phyloP scores from a whole-genome alignment of 768 basidiomycete genomes.

The Cystofilobasidium bisporidii region DNA sequence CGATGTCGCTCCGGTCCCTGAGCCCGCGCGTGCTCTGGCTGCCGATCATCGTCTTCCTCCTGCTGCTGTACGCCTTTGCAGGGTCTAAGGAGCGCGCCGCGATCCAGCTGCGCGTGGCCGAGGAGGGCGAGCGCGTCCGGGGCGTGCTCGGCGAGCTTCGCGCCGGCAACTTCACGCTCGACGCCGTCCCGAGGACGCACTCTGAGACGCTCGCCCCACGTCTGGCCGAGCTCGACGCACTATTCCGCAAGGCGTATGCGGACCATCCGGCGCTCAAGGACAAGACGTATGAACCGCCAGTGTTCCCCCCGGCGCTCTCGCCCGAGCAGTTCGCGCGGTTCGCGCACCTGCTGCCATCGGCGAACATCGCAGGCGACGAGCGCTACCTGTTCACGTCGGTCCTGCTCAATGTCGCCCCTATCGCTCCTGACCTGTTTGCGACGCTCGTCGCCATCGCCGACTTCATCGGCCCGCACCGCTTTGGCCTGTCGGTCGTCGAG shows the following conservation, averaged over 20 bases:
- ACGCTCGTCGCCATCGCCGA: slow-evolving; percentile 17
- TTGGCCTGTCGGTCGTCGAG: slow-evolving; percentile 23
- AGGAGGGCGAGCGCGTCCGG: not conserved
- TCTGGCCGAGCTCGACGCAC: not conserved
- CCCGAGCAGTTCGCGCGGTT: slow-evolving; percentile 7
- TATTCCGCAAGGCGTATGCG: not conserved
- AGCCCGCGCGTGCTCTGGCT: not conserved
- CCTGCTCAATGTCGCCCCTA: slow-evolving; percentile 8
- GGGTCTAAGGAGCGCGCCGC: not conserved
- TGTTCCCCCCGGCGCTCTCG: not conserved
- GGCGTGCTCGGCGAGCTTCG: not conserved
- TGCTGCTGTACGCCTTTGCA: not conserved
- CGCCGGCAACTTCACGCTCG: not conserved
- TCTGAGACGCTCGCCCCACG: not conserved
- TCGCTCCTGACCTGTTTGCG: slow-evolving; percentile 15
- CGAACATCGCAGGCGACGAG: not conserved
- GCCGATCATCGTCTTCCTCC: not conserved
- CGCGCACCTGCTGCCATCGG: not conserved
- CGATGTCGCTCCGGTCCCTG: not conserved
- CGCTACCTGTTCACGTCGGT: slow-evolving; percentile 17
- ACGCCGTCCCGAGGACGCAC: not conserved
- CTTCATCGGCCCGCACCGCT: slow-evolving; percentile 15
- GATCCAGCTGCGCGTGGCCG: not conserved
- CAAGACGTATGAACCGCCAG: not conserved
- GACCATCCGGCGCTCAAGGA: not conserved